Base-by-base conservation (phyloP, 257 asterid species). In the Verbena officinalis region DNA sequence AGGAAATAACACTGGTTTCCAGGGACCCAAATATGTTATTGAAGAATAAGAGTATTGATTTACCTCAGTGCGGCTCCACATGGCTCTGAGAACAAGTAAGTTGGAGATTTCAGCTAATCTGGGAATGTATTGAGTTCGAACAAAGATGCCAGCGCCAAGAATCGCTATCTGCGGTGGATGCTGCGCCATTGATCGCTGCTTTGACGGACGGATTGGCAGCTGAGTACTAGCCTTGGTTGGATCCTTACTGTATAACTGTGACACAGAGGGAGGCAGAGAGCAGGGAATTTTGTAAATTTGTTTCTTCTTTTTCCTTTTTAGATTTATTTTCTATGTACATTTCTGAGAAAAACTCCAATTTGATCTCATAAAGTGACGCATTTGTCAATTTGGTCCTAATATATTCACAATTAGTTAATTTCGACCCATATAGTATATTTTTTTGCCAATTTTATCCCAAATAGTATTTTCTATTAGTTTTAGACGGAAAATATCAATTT, bases 41-140 rank as follows among this genome's bases (percentile, higher is more conserved):
- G 42, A 19, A 16, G 22, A 42, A 19, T 10, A 24, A 22, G 65
- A 13, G 23, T 16, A 54, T 16, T 14, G 12, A 62, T 30, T 68
- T 45, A 60, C 96, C 97, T 85, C 75, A 39, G 83, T 71, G 67
- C 98, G 95, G 73, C 96, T 89, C 98, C 98, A 92, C 72, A 92
- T 89, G 55, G 84, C 82, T 71, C 70, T 77, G 65, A 92, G 91
- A 54, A 79, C 64, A 34, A 87, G 75, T 34, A 73, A 86, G 49
- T 81, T 45, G 53, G 97, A 83, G 75, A 92, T 82, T 72, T 92
- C 98, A 46, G 97, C 90, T 54, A 92, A 77, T 79, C 97, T 79
- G 9, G 98, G 98, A 52, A 92, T 83, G 78, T 92, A 92, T 53
- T 87, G 80, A 61, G 55, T 80, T 73, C 77, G 81, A 1, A 85